Evolutionary conservation across 768 basidiomycete genomes (phyloP).

Genomic region (Paxillus ammoniavirescens): DNA sequence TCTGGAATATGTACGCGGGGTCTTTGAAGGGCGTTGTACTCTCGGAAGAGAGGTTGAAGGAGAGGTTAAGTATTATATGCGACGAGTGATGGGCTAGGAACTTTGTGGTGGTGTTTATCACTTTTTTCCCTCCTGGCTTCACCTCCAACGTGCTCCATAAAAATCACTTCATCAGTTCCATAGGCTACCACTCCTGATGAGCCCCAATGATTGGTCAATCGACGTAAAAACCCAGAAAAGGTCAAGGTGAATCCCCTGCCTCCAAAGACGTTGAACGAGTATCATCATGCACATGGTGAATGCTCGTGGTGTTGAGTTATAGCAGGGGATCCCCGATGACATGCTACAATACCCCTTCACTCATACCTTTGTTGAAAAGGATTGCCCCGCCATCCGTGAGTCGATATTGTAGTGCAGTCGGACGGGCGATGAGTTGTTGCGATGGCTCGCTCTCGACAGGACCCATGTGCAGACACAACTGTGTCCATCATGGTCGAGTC

Average conservation of each 20-base stretch:
- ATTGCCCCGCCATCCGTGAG: constrained; percentile 62
- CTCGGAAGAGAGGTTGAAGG: constrained; percentile 38
- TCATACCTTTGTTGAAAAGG: constrained; percentile 75
- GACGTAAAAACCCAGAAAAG: neutral
- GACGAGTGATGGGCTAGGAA: constrained; percentile 14
- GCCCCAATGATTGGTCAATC: too few species aligned
- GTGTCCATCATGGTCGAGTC: neutral
- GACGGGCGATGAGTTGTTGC: constrained; percentile 46
- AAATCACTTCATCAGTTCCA: too few species aligned
- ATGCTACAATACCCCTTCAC: constrained; percentile 55
- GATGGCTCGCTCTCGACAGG: constrained; percentile 34
- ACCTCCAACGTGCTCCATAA: neutral
- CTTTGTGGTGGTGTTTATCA: neutral
- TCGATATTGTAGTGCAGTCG: constrained; percentile 65
- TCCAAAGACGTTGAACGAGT: neutral
- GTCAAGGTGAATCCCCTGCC: neutral
- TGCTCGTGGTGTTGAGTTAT: neutral
- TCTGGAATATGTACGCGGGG: constrained; percentile 48
- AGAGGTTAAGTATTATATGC: constrained; percentile 38
- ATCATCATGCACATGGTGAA: neutral
- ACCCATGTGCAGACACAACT: constrained; percentile 67
- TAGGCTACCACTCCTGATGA: too few species aligned
- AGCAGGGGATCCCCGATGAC: neutral
- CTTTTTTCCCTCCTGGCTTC: too few species aligned
- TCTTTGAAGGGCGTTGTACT: constrained; percentile 32